Conservation (phyloP, 768 basidiomycete species). For the Kwoniella dendrophila region DNA sequence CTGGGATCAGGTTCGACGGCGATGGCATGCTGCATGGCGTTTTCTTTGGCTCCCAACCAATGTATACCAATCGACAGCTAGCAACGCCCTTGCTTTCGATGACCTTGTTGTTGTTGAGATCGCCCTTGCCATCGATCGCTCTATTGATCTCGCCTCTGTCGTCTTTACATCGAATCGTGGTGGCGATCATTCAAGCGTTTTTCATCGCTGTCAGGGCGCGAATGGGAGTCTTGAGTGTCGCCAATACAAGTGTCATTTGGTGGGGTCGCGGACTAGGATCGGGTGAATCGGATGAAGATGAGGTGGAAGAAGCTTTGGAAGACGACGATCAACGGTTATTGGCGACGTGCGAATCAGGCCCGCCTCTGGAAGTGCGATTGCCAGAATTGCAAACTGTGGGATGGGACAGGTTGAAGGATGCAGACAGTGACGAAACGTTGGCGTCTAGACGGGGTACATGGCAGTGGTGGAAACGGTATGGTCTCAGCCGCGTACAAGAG, state of each 20-base stretch:
- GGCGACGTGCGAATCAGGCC: conserved; percentile 58
- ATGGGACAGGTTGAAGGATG: conserved; percentile 51
- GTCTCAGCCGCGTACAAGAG: conserved; percentile 47
- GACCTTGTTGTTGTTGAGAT: conserved; percentile 41
- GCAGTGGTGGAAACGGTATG: conserved; percentile 41
- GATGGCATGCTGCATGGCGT: conserved; percentile 59
- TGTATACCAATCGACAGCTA: conserved; percentile 55
- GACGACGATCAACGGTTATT: conserved; percentile 51
- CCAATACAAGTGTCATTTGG: conserved; percentile 57
- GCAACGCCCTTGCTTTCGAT: conserved; percentile 46
- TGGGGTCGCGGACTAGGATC: conserved; percentile 47
- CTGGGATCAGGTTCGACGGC: conserved; percentile 56
- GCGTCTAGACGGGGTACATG: conserved; percentile 29
- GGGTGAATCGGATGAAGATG: conserved; percentile 36
- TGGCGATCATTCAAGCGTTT: conserved; percentile 51
- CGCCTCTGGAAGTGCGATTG: conserved; percentile 54
- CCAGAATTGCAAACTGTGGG: conserved; percentile 57
- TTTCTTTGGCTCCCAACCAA: conserved; percentile 46
- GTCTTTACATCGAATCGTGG: conserved; percentile 51
- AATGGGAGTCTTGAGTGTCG: conserved; percentile 53
- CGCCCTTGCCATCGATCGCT: conserved; percentile 51
- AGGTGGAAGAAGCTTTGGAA: conserved; percentile 10
- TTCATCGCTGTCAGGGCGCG: conserved; percentile 50
- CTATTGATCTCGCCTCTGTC: conserved; percentile 56
- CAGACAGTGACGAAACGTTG: conserved; percentile 31